A percentile compares a stretch with the other conserved stretches of the same genome.
Conservation (phyloP, 495 filamentous ascomycete species). For the Neurospora sp. region DNA sequence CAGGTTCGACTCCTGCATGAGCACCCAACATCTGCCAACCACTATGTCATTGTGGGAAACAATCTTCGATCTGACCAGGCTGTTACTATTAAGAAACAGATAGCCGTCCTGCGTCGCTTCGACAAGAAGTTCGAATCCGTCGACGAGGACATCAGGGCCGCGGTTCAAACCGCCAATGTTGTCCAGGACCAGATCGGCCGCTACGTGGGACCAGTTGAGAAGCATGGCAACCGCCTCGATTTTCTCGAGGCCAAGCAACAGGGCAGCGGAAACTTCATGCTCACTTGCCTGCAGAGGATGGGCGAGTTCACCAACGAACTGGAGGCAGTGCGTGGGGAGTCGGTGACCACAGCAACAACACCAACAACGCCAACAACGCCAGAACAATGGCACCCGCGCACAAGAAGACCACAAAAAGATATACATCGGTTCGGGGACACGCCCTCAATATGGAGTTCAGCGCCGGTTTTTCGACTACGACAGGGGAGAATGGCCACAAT, state of each 20-base stretch:
- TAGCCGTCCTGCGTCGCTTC: background rate
- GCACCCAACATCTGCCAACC: too few relatives aligned
- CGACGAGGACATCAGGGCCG: background rate
- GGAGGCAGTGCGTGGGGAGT: background rate
- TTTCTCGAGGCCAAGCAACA: background rate
- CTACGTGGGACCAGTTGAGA: background rate
- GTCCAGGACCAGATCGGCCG: background rate
- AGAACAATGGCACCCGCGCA: too few relatives aligned
- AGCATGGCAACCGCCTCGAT: background rate
- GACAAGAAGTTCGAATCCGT: background rate
- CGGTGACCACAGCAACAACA: background rate
- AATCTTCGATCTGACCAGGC: background rate
- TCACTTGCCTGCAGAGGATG: background rate
- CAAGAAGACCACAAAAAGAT: too few relatives aligned
- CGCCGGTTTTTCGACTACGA: too few relatives aligned
- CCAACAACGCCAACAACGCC: too few relatives aligned
- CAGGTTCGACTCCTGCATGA: too few relatives aligned
- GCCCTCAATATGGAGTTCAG: too few relatives aligned
- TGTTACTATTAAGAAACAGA: background rate
- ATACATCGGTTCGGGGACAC: too few relatives aligned
- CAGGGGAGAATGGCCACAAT: too few relatives aligned
- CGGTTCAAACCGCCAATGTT: background rate
- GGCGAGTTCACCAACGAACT: background rate
- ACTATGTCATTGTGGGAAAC: too few relatives aligned
- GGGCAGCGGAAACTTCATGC: background rate